A percentile compares a stretch with the other conserved stretches of the same genome.
Evolutionary conservation across 139 green algal species (phyloP).

Genomic region (Picochlorum sp.): DNA sequence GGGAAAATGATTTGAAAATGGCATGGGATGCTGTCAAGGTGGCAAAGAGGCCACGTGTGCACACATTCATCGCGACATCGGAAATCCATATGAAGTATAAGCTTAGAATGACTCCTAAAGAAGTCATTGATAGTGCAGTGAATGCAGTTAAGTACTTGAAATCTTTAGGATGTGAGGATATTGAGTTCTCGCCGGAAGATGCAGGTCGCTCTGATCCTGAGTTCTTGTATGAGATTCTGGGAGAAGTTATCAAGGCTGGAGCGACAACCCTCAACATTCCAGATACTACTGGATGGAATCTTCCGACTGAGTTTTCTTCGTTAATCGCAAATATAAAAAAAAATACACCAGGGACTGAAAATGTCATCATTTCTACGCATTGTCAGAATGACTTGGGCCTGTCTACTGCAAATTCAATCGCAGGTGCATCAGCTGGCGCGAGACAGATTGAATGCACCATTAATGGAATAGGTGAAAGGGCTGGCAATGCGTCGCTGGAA

Average conservation of each 20-base stretch:
- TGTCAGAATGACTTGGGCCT: slow-evolving; percentile 99
- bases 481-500: slow-evolving; percentile 93
- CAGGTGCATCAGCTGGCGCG: slow-evolving; percentile 35
- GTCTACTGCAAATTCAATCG: slow-evolving; percentile 90
- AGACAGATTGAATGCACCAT: slow-evolving; percentile 95
- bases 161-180: slow-evolving; percentile 85
- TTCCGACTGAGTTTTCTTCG: slow-evolving; percentile 86
- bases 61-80: slow-evolving; percentile 95
- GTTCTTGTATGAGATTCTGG: slow-evolving; percentile 88
- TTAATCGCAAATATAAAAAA: slow-evolving; percentile 79
- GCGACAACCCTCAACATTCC: slow-evolving; percentile 99
- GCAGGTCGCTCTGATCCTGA: slow-evolving; percentile 75
- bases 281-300: slow-evolving; percentile 88
- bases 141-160: slow-evolving; percentile 73
- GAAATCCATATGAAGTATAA: slow-evolving; percentile 97
- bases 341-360: slow-evolving; percentile 73
- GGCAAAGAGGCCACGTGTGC: slow-evolving; percentile 81
- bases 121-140: slow-evolving; percentile 86
- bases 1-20: slow-evolving; percentile 42
- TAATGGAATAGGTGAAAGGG: slow-evolving; percentile 97
- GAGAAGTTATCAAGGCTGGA: slow-evolving; percentile 85
- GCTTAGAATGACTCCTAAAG: slow-evolving; percentile 71
- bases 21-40: slow-evolving; percentile 56
- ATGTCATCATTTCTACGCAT: slow-evolving; percentile 92
- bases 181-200: slow-evolving; percentile 97